Percentiles rank a stretch among this genome's conserved stretches.
Conservation (phyloP, 306 rosid genomes). For the Begonia fuchsioides region DNA sequence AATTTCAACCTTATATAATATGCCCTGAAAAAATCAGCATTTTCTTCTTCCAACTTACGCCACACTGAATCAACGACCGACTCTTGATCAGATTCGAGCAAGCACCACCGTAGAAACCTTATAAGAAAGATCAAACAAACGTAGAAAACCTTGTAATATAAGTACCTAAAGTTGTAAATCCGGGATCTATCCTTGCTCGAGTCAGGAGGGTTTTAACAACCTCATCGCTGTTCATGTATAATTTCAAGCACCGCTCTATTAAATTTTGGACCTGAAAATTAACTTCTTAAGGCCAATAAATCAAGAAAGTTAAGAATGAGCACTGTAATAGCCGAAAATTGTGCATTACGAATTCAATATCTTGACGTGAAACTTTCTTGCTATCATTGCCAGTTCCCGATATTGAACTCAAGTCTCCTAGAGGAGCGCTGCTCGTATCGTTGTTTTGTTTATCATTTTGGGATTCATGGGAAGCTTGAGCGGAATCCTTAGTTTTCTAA, state of each 20-base stretch:
- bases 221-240: constrained; percentile 92
- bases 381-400: constrained; percentile 73
- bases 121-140: no score
- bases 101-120: background rate
- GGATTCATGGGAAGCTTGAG: constrained; percentile 67
- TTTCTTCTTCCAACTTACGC: constrained; percentile 99
- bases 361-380: constrained; percentile 87
- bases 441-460: constrained; percentile 55
- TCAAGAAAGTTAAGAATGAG: no score
- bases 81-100: constrained; percentile 3
- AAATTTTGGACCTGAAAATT: constrained; percentile 69
- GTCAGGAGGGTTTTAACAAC: constrained; percentile 88
- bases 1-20: constrained; percentile 82
- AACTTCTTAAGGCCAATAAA: background rate
- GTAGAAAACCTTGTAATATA: constrained; percentile 8
- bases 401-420: constrained; percentile 59
- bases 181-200: constrained; percentile 98
- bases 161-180: constrained; percentile 83
- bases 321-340: no score
- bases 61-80: constrained; percentile 41
- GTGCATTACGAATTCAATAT: constrained; percentile 65
- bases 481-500: constrained; percentile 59
- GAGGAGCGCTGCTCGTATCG: constrained; percentile 63
- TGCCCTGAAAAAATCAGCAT: constrained; percentile 89
- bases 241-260: constrained; percentile 83